Conservation (phyloP, 108 stramenopile species). For the Cyclotella choctawhatcheeana region DNA sequence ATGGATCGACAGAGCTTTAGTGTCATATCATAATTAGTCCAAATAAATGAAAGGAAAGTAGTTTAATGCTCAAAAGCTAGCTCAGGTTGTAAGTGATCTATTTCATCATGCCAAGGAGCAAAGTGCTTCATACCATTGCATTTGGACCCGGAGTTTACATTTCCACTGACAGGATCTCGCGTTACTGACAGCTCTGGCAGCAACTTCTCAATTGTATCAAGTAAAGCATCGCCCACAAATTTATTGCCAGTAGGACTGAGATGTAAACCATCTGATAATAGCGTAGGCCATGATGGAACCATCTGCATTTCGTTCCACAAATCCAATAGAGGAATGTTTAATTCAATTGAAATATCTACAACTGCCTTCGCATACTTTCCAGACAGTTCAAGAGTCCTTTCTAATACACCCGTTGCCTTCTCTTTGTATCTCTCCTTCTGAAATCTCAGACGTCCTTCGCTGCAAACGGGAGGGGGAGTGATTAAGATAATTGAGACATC, state of each 20-base stretch:
- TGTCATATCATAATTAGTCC: not conserved
- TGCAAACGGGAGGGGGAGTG: slow-evolving; percentile 75
- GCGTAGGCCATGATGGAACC: slow-evolving; percentile 30
- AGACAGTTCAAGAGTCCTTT: slow-evolving; percentile 56
- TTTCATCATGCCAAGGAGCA: slow-evolving; percentile 83
- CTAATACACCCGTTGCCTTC: slow-evolving; percentile 40
- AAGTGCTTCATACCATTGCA: slow-evolving; percentile 48
- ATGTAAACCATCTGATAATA: slow-evolving; percentile 77
- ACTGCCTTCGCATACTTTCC: slow-evolving; percentile 55
- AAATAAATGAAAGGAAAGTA: not conserved
- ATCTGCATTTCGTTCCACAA: slow-evolving; percentile 62
- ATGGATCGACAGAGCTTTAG: not conserved
- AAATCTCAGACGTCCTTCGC: slow-evolving; percentile 48
- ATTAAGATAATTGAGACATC: slow-evolving; percentile 62
- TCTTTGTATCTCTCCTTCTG: slow-evolving; percentile 38
- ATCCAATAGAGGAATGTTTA: slow-evolving; percentile 58
- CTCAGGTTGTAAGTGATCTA: slow-evolving; percentile 59
- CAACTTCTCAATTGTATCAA: slow-evolving; percentile 39
- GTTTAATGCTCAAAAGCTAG: slow-evolving; percentile 54
- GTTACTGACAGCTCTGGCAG: slow-evolving; percentile 61
- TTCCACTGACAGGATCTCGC: slow-evolving; percentile 61
- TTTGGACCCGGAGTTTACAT: slow-evolving; percentile 68
- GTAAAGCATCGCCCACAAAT: slow-evolving; percentile 57
- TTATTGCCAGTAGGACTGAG: slow-evolving; percentile 64
- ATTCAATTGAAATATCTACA: slow-evolving; percentile 40